Percentiles rank a stretch among this genome's conserved stretches.
These are phyloP conservation scores for Elongisporangium prolatum DNA, from an alignment of 352 stramenopile species.

Conservation along the genomic window DNA sequence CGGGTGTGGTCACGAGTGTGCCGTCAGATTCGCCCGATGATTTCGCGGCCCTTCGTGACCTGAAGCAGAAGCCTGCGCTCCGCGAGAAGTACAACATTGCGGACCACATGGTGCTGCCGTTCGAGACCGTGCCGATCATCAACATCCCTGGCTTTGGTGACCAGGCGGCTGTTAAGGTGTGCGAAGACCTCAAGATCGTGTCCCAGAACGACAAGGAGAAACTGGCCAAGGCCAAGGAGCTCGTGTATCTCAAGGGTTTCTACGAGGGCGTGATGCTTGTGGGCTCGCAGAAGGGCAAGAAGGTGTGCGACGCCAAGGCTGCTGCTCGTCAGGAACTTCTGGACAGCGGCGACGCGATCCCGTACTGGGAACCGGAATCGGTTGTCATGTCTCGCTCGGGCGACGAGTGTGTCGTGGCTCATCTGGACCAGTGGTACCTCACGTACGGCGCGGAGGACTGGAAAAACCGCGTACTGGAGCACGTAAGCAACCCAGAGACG, in stretches of 20 bases:
- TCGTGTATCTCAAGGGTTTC: slow-evolving; percentile 99
- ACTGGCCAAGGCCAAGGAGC: slow-evolving; percentile 97
- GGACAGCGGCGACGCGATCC: slow-evolving; percentile 89
- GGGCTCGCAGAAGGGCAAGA: slow-evolving; percentile 94
- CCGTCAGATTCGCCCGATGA: slow-evolving; percentile 99
- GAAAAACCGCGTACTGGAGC: slow-evolving; percentile 93
- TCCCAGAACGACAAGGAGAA: slow-evolving; percentile 99
- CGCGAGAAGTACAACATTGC: slow-evolving; percentile 98
- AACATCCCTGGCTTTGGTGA: slow-evolving; percentile 98
- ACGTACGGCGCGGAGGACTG: slow-evolving; percentile 98
- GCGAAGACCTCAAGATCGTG: slow-evolving; percentile 97
- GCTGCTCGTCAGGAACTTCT: slow-evolving; percentile 97
- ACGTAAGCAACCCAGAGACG: slow-evolving; percentile 89
- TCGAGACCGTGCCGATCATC: slow-evolving; percentile 99
- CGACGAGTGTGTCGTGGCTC: slow-evolving; percentile 99
- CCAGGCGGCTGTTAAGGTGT: slow-evolving; percentile 94
- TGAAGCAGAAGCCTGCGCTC: slow-evolving; percentile 98
- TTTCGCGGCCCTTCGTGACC: slow-evolving; percentile 97
- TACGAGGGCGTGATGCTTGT: slow-evolving; percentile 98
- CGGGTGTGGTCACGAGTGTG: slow-evolving; percentile 98
- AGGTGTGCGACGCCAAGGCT: slow-evolving; percentile 98
- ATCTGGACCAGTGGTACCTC: slow-evolving; percentile 99
- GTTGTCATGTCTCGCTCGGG: slow-evolving; percentile 95
- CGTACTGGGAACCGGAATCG: slow-evolving; percentile 99
- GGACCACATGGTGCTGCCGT: slow-evolving; percentile 98